phyloP scores from a whole-genome alignment of 2,329 filamentous ascomycete genomes.

The Epichloe brachyelytri region DNA sequence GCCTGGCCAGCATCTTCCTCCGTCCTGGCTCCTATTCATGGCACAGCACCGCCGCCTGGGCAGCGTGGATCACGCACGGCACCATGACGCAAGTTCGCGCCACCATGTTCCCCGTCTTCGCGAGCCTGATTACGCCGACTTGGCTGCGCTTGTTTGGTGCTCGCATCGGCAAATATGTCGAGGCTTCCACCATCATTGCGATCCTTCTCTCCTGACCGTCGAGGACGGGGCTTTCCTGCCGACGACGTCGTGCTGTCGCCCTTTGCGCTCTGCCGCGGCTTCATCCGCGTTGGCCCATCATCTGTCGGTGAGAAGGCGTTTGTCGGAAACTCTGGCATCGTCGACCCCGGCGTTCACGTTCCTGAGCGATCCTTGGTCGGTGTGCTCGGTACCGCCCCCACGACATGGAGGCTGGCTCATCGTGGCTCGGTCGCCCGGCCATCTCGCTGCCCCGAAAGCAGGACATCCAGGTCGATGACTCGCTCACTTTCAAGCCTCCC shows the following conservation, averaged over 20 bases:
- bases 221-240: slow-evolving; percentile 10
- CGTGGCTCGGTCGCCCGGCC: slow-evolving; percentile 12
- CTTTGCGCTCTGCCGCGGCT: slow-evolving; percentile 7
- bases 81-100: slow-evolving; percentile 7
- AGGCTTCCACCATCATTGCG: slow-evolving; percentile 10
- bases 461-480: slow-evolving; percentile 7
- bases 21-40: slow-evolving; percentile 10
- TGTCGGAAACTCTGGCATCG: slow-evolving; percentile 12
- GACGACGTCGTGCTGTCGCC: slow-evolving; percentile 11
- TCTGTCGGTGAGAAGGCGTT: slow-evolving; percentile 8
- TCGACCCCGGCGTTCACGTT: slow-evolving; percentile 7
- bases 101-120: slow-evolving; percentile 9
- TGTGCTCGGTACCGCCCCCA: slow-evolving; percentile 10
- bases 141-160: slow-evolving; percentile 11
- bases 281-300: slow-evolving; percentile 6
- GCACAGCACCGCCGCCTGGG: slow-evolving; percentile 10
- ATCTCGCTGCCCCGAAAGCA: slow-evolving; percentile 10
- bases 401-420: slow-evolving; percentile 9
- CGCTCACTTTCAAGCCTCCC: slow-evolving; percentile 10
- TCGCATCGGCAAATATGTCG: slow-evolving; percentile 9
- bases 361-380: slow-evolving; percentile 9
- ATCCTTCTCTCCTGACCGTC: slow-evolving; percentile 9
- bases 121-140: slow-evolving; percentile 10
- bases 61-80: slow-evolving; percentile 10
- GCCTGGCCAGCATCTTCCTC: slow-evolving; percentile 6